phyloP scores from a whole-genome alignment of 306 rosid genomes.

The Corylus avellana region DNA sequence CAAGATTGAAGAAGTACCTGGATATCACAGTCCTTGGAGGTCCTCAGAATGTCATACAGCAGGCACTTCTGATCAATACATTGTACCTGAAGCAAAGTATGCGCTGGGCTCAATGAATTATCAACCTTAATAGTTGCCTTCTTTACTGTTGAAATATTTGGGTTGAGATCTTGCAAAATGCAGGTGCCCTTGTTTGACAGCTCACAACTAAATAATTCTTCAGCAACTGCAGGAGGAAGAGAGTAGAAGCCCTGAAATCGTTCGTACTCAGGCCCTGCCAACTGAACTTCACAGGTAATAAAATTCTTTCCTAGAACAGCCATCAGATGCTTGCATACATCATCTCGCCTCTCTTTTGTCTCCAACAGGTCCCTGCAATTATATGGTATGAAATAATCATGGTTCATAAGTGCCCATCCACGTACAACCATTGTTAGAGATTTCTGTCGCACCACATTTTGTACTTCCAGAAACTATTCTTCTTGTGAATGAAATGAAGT shows the following conservation, averaged over 20 bases:
- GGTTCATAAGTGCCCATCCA: constrained; percentile 7
- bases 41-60: constrained; percentile 82
- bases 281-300: constrained; percentile 76
- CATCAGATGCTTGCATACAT: constrained; percentile 59
- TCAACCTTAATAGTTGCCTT: constrained; percentile 61
- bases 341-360: constrained; percentile 65
- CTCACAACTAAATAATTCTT: constrained; percentile 64
- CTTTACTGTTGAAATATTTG: constrained; percentile 41
- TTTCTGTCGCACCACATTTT: background rate
- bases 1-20: constrained; percentile 47
- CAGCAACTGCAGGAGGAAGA: constrained; percentile 70
- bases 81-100: constrained; percentile 80
- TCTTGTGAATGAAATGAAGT: background rate
- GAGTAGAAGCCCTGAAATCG: constrained; percentile 63
- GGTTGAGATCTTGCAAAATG: constrained; percentile 44
- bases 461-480: background rate
- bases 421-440: background rate
- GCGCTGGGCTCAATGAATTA: constrained; percentile 67
- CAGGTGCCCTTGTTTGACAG: constrained; percentile 41
- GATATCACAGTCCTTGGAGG: constrained; percentile 77
- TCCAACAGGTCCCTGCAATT: constrained; percentile 66
- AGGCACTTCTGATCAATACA: constrained; percentile 76
- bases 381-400: constrained; percentile 14
- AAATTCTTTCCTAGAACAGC: constrained; percentile 64
- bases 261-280: constrained; percentile 88